Evolutionary conservation across 345 rosid genomes (phyloP).

Genomic region (Carallia brachiata): DNA sequence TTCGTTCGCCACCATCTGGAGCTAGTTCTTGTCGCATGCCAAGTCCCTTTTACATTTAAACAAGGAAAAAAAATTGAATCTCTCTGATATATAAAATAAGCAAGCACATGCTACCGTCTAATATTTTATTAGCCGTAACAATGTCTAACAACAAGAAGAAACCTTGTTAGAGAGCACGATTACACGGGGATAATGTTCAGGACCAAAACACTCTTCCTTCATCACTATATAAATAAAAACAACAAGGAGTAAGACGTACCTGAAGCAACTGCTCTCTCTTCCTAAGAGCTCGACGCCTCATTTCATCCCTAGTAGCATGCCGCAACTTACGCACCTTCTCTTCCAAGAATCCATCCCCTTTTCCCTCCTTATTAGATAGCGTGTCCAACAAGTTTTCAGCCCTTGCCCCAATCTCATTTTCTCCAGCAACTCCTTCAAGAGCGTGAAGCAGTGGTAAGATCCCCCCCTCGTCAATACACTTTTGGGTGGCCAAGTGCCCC

Average conservation of each 20-base stretch:
- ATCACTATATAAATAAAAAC: no score
- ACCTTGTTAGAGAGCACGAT: no score
- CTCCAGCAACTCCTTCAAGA: constrained; percentile 90
- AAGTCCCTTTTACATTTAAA: constrained; percentile 52
- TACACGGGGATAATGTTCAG: no score
- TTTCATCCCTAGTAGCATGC: constrained; percentile 89
- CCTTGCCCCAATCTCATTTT: constrained; percentile 94
- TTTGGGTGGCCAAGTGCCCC: constrained; percentile 91
- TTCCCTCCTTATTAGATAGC: constrained; percentile 80
- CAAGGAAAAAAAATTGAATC: constrained; percentile 1
- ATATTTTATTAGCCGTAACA: neutral
- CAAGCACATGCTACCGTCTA: neutral
- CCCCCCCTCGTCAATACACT: constrained; percentile 79
- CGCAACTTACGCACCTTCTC: constrained; percentile 74
- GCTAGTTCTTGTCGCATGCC: constrained; percentile 85
- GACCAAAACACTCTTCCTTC: no score
- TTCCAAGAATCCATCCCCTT: constrained; percentile 91
- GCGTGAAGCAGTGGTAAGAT: constrained; percentile 85
- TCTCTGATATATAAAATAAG: neutral
- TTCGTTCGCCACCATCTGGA: constrained; percentile 90
- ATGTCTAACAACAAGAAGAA: no score
- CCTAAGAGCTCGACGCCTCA: constrained; percentile 85
- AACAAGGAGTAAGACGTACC: constrained; percentile 37
- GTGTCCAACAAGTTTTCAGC: constrained; percentile 97
- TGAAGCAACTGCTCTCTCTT: constrained; percentile 79